These are phyloP conservation scores for Dipteronia dyeriana DNA, from an alignment of 345 rosid species.

Conservation along the genomic window DNA sequence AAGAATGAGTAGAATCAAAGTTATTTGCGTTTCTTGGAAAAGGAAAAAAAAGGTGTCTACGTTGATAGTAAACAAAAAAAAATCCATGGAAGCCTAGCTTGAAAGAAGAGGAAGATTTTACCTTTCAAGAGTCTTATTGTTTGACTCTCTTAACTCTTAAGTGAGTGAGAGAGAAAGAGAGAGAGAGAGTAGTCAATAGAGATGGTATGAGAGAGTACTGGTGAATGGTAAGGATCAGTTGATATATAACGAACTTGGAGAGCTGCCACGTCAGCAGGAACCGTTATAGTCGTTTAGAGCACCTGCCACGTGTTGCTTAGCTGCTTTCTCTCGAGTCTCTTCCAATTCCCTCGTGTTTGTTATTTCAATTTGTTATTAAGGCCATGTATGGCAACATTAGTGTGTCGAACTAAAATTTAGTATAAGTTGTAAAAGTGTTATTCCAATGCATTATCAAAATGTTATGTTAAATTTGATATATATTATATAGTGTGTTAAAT, in stretches of 20 bases:
- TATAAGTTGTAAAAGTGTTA: no score
- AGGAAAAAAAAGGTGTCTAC: no score
- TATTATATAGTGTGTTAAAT: no score
- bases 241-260: not conserved
- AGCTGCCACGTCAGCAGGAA: conserved; percentile 41
- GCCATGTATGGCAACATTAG: no score
- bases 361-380: no score
- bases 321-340: no score
- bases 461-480: no score
- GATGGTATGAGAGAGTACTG: not conserved
- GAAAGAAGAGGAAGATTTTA: not conserved
- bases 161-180: not conserved
- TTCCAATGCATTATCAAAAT: no score
- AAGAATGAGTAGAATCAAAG: no score
- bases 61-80: not conserved
- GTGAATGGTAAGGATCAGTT: not conserved
- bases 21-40: no score
- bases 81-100: not conserved
- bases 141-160: not conserved
- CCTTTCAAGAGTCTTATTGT: not conserved
- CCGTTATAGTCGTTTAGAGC: conserved; percentile 36
- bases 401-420: no score
- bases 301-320: conserved; percentile 7
- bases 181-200: not conserved
- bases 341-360: no score